Evolutionary conservation across 768 basidiomycete genomes (phyloP), one percentile per base, ranked within the genome.

Genomic region (Pleurotus cornucopiae): DNA sequence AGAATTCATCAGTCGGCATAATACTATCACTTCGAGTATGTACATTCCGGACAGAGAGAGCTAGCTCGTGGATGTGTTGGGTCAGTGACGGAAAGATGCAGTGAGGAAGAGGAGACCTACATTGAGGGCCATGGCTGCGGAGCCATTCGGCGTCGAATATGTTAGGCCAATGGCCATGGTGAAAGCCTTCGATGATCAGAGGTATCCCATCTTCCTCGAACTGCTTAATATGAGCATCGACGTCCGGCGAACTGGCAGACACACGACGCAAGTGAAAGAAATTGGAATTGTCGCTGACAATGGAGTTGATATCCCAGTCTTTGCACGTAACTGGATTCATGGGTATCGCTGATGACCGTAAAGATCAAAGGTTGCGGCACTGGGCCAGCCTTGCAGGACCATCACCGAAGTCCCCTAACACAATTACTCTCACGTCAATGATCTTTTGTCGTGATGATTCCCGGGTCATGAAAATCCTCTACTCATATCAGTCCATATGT

Each of bases 31-130:
- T 65, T 67, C 83, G 73, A 51, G 77, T 72, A 59, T 81, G 78
- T 5, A 91, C 71, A 58, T 93, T 86, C 30, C 90, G 81, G 25
- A 81, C 86, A 16, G 66, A 66, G 20, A 87, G 79, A 9, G 76
- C 88, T 89, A 18, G 21, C 20, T 48, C 16, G 21, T 37, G 14
- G 14, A n/a, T n/a, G 12, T 9, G 16, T 30, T 38, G 44, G 30
- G 30, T 34, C 7, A 11, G 6, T 34, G 30, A 34, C 30, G 11
- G 30, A 34, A 11, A 11, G 11, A 52, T 43, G 6, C 20, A 34
- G 20, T 25, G 23, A 4, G 23, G 21, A 21, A 16, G 14, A 34
- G 44, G 38, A 49, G 25, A 59, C 65, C 45, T 58, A 73, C 65
- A 62, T 37, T 58, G 37, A 21, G 60, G 57, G 26, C 73, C 67